phyloP scores from a whole-genome alignment of 2,329 filamentous ascomycete species.

The Akanthomyces uredinophilus region DNA sequence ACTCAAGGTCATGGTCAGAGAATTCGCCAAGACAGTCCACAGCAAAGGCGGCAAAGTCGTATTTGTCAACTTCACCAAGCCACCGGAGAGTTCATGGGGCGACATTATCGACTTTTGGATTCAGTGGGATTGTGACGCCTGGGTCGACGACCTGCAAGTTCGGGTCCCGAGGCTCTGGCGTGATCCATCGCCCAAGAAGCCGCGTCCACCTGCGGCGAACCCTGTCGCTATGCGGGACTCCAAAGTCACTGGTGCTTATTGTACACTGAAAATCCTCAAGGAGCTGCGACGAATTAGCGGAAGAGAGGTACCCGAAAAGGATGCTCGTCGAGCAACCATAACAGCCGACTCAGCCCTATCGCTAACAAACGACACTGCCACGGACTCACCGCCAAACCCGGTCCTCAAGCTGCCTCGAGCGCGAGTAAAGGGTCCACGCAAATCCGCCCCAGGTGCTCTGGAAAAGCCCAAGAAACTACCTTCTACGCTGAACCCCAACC shows the following conservation, averaged over 20 bases:
- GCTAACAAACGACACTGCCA: constrained; percentile 9
- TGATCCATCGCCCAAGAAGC: constrained; percentile 39
- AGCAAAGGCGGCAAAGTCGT: constrained; percentile 63
- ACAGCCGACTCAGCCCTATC: constrained; percentile 6
- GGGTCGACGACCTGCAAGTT: constrained; percentile 59
- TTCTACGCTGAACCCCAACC: constrained; percentile 34
- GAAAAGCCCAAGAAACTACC: constrained; percentile 25
- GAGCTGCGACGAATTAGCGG: constrained; percentile 35
- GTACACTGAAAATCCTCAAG: constrained; percentile 37
- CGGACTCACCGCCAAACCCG: constrained; percentile 11
- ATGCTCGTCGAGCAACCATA: constrained; percentile 19
- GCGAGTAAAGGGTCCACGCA: constrained; percentile 32
- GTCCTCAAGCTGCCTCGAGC: constrained; percentile 7
- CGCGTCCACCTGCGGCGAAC: constrained; percentile 29
- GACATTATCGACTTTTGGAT: constrained; percentile 71
- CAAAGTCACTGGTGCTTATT: constrained; percentile 40
- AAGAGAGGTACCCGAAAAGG: constrained; percentile 8
- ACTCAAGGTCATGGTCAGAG: constrained; percentile 63
- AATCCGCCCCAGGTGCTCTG: constrained; percentile 35
- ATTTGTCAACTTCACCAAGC: constrained; percentile 69
- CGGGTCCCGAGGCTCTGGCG: constrained; percentile 58
- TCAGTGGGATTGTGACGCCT: constrained; percentile 69
- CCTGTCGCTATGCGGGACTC: constrained; percentile 43
- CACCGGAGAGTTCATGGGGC: constrained; percentile 66
- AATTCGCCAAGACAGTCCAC: constrained; percentile 68